phyloP scores from a whole-genome alignment of 306 rosid genomes.

The Acacia crassicarpa region DNA sequence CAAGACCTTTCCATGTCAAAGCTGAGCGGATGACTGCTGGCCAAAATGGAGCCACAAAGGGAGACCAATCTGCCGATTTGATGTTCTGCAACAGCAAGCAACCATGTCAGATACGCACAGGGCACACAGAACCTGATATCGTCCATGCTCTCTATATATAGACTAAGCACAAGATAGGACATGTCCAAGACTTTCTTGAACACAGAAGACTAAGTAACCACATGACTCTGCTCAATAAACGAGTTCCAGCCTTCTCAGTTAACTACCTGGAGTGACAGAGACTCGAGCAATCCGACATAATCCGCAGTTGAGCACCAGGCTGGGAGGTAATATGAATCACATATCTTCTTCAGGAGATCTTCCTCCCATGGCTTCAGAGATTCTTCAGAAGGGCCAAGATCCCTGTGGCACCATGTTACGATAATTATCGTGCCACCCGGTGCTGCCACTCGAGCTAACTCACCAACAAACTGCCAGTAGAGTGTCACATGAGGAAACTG shows the following conservation, averaged over 20 bases:
- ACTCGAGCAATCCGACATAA: conserved; percentile 59
- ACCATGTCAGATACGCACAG: conserved; percentile 3
- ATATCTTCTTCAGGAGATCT: conserved; percentile 67
- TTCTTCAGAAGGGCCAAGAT: conserved; percentile 65
- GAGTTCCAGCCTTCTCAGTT: neutral
- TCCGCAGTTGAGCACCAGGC: conserved; percentile 93
- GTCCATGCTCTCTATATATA: neutral
- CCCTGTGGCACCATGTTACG: conserved; percentile 97
- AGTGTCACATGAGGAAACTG: neutral
- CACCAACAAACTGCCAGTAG: conserved; percentile 67
- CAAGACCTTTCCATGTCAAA: conserved; percentile 77
- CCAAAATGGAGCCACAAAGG: conserved; percentile 89
- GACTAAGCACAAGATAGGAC: neutral
- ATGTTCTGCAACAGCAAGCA: conserved; percentile 54
- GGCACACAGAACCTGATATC: neutral
- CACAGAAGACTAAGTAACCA: neutral
- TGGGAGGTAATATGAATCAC: conserved; percentile 81
- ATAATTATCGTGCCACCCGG: conserved; percentile 80
- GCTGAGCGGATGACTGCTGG: conserved; percentile 91
- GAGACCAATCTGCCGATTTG: conserved; percentile 82
- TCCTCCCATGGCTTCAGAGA: conserved; percentile 71
- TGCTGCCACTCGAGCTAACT: conserved; percentile 88
- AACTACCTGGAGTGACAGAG: conserved; percentile 62
- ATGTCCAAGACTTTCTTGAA: neutral
- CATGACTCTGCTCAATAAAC: neutral